A percentile compares a stretch with the other conserved stretches of the same genome.
These are phyloP conservation scores for Catunica adiposa DNA, from an alignment of 2,329 filamentous ascomycete genomes.

Conservation along the genomic window DNA sequence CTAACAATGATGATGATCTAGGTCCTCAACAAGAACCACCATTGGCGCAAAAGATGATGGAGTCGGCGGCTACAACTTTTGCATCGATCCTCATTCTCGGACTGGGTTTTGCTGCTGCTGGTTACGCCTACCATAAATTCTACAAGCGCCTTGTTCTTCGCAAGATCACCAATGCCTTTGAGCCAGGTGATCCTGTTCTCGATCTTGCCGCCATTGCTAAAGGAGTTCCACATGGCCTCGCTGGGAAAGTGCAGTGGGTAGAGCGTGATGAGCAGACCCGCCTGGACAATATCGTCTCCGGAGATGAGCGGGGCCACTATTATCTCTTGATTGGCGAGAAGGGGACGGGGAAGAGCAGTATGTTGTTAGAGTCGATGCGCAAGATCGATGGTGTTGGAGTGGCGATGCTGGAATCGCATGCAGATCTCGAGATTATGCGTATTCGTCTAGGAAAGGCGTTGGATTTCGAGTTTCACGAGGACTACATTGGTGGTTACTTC, in stretches of 20 bases:
- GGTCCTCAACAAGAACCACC: slow-evolving; percentile 20
- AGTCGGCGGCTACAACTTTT: slow-evolving; percentile 58
- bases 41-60: slow-evolving; percentile 46
- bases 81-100: slow-evolving; percentile 59
- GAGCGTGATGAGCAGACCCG: slow-evolving; percentile 62
- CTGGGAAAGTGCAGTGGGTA: slow-evolving; percentile 50
- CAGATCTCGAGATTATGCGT: slow-evolving; percentile 87
- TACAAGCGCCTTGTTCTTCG: slow-evolving; percentile 85
- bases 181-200: slow-evolving; percentile 77
- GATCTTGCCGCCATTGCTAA: slow-evolving; percentile 56
- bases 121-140: slow-evolving; percentile 60
- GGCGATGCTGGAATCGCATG: slow-evolving; percentile 92
- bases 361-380: slow-evolving; percentile 88
- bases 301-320: slow-evolving; percentile 62
- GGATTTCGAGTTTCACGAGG: slow-evolving; percentile 93
- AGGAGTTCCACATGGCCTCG: slow-evolving; percentile 30
- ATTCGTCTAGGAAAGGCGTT: slow-evolving; percentile 83
- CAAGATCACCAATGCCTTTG: slow-evolving; percentile 87
- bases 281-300: slow-evolving; percentile 70
- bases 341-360: slow-evolving; percentile 89
- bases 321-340: slow-evolving; percentile 88
- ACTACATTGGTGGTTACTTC: slow-evolving; percentile 93
- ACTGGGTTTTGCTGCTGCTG: slow-evolving; percentile 46
- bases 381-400: slow-evolving; percentile 79
- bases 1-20: background rate